Percentiles rank a stretch among this genome's conserved stretches.
phyloP scores from a whole-genome alignment of 805 yeast genomes.

The Kazachstania kunashirensis region DNA sequence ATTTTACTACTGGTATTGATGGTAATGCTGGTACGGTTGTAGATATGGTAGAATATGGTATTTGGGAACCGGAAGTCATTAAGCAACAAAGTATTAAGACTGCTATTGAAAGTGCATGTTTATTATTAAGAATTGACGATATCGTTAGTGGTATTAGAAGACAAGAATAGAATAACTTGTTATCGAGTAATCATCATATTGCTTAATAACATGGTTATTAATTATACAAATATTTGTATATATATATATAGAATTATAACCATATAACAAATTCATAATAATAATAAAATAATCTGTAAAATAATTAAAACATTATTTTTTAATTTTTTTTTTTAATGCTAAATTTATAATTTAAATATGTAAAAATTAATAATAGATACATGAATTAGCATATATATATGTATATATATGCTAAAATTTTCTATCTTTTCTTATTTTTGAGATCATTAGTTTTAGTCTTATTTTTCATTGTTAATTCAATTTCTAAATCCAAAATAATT shows the following conservation, averaged over 20 bases:
- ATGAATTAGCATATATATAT: not conserved
- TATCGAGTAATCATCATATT: too few species aligned
- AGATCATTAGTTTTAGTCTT: not conserved
- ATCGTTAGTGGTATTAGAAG: slow-evolving; percentile 92
- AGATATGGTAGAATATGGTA: slow-evolving; percentile 91
- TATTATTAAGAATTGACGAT: slow-evolving; percentile 91
- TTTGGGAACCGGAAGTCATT: slow-evolving; percentile 99
- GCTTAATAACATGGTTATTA: not conserved
- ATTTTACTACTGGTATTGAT: slow-evolving; percentile 78
- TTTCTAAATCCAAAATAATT: slow-evolving; percentile 32
- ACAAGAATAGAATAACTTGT: slow-evolving; percentile 24
- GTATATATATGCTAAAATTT: not conserved
- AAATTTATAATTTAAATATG: too few species aligned
- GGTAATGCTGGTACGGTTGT: slow-evolving; percentile 92
- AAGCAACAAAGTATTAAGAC: slow-evolving; percentile 95
- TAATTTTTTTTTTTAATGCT: too few species aligned
- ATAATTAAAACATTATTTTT: too few species aligned
- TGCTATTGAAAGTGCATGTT: slow-evolving; percentile 94
- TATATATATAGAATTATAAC: not conserved
- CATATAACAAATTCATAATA: too few species aligned
- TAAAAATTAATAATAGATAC: too few species aligned
- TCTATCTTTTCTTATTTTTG: not conserved
- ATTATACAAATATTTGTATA: too few species aligned
- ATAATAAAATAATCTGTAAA: too few species aligned
- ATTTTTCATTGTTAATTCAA: slow-evolving; percentile 17